These are phyloP conservation scores for Fusarium virguliforme DNA, from an alignment of 2,329 filamentous ascomycete species.

Conservation along the genomic window DNA sequence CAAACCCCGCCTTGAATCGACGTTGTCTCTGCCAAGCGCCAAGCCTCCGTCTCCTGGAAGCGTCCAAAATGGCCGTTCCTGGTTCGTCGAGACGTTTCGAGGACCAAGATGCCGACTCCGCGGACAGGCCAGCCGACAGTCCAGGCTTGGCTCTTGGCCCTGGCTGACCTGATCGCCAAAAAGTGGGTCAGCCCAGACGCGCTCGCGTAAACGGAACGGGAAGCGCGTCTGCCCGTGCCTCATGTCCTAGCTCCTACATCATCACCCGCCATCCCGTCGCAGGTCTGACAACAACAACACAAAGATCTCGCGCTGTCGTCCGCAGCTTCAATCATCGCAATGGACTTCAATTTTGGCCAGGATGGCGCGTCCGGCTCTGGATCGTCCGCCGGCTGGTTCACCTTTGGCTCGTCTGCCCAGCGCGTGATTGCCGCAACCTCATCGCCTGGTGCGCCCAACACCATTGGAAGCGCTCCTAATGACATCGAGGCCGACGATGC, in stretches of 20 bases:
- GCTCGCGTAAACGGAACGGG: conserved; percentile 9
- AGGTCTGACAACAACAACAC: conserved; percentile 12
- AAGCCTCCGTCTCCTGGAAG: conserved; percentile 5
- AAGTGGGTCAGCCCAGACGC: neutral
- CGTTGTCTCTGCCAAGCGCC: conserved; percentile 18
- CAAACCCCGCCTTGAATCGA: neutral
- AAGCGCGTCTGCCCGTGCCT: conserved; percentile 2
- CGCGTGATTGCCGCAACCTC: conserved; percentile 37
- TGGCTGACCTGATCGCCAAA: neutral
- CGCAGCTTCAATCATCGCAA: conserved; percentile 17
- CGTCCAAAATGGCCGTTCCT: conserved; percentile 6
- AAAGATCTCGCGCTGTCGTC: neutral
- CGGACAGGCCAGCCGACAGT: neutral
- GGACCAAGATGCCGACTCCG: neutral
- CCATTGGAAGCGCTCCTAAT: conserved; percentile 23
- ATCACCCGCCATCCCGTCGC: conserved; percentile 18
- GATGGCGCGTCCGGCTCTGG: conserved; percentile 33
- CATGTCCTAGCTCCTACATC: conserved; percentile 19
- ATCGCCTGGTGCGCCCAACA: conserved; percentile 37
- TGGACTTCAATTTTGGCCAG: conserved; percentile 44
- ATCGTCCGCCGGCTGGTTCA: conserved; percentile 39
- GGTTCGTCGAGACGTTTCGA: conserved; percentile 12
- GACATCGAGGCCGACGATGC: conserved; percentile 34
- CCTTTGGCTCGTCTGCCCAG: conserved; percentile 31
- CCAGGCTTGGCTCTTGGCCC: neutral